Percentiles rank a stretch among this genome's conserved stretches.
Conservation (phyloP, 805 yeast species). For the Kuraishia ogatae region DNA sequence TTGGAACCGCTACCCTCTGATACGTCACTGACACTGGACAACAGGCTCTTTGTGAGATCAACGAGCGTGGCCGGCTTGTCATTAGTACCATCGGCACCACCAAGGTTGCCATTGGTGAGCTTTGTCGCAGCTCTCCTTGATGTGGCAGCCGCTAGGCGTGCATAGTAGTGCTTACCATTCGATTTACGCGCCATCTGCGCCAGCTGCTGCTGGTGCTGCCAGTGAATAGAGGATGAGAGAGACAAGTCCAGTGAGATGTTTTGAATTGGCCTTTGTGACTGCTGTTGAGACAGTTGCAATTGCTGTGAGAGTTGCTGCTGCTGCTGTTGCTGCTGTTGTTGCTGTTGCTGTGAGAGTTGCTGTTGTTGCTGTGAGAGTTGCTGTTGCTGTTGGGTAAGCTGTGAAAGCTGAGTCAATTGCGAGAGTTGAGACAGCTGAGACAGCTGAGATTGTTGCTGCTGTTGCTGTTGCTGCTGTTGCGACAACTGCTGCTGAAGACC, state of each 20-base stretch:
- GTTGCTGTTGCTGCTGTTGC: slow-evolving; percentile 4
- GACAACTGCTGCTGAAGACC: not conserved
- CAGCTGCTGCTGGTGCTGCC: slow-evolving; percentile 77
- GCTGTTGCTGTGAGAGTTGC: slow-evolving; percentile 10
- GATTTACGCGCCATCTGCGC: slow-evolving; percentile 64
- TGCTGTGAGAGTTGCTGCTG: slow-evolving; percentile 10
- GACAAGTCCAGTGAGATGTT: slow-evolving; percentile 25
- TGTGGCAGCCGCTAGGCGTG: slow-evolving; percentile 70
- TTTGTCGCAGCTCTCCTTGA: slow-evolving; percentile 36
- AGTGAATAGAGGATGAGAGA: slow-evolving; percentile 33
- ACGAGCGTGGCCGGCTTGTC: slow-evolving; percentile 19
- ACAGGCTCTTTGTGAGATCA: slow-evolving; percentile 29
- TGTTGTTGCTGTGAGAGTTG: slow-evolving; percentile 14
- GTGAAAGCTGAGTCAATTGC: slow-evolving; percentile 16
- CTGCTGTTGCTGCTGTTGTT: slow-evolving; percentile 11
- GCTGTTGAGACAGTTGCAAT: slow-evolving; percentile 17
- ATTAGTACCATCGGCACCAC: slow-evolving; percentile 3
- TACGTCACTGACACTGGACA: slow-evolving; percentile 22
- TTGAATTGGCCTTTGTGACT: slow-evolving; percentile 13
- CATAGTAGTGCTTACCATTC: slow-evolving; percentile 70
- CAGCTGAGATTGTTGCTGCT: slow-evolving; percentile 16
- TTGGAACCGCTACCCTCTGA: slow-evolving; percentile 10
- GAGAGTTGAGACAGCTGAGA: slow-evolving; percentile 14
- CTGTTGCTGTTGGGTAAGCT: slow-evolving; percentile 18
- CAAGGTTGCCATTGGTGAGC: slow-evolving; percentile 4